phyloP scores from a whole-genome alignment of 441 rosid genomes.

The Gossypium gossypioides region DNA sequence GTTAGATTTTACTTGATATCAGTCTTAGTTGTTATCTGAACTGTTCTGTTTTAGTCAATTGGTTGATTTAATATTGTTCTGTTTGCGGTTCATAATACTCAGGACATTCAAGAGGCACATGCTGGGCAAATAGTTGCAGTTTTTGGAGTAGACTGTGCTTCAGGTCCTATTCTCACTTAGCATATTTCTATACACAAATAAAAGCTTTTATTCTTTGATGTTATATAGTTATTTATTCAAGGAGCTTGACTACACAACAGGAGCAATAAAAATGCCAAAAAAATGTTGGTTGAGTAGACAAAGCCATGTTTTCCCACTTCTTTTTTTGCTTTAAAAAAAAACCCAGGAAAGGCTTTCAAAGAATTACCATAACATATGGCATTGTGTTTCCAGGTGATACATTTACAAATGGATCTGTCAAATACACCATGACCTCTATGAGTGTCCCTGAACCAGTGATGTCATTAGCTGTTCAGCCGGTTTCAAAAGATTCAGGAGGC shows the following conservation, averaged over 20 bases:
- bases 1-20: constrained; percentile 25
- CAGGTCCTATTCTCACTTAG: constrained; percentile 40
- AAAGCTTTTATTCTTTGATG: neutral
- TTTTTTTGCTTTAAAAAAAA: neutral
- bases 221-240: neutral
- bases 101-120: constrained; percentile 98
- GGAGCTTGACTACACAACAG: neutral
- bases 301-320: neutral
- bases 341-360: neutral
- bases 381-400: constrained; percentile 61
- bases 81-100: constrained; percentile 14
- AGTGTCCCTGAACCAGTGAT: constrained; percentile 97
- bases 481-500: constrained; percentile 90
- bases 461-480: constrained; percentile 95
- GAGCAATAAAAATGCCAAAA: neutral
- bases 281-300: neutral
- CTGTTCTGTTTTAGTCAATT: neutral
- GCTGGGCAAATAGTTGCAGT: constrained; percentile 99
- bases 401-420: constrained; percentile 86
- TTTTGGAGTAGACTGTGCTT: constrained; percentile 94
- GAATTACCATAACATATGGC: neutral
- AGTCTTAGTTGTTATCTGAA: neutral
- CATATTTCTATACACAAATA: neutral
- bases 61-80: neutral
- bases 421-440: constrained; percentile 98